Conservation (phyloP, 305 asterid species). For the Fraxinus angustifolia region DNA sequence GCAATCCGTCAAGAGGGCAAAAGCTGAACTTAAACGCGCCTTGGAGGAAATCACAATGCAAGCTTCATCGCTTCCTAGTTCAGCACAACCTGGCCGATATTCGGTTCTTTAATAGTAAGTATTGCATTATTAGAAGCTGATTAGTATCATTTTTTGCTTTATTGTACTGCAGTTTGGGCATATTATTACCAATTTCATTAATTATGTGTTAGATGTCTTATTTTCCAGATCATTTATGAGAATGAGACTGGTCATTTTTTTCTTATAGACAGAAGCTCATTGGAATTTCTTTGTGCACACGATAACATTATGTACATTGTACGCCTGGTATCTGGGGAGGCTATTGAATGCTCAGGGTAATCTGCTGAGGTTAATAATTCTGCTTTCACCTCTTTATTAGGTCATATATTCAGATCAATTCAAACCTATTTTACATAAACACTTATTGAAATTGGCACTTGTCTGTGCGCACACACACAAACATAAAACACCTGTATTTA, state of each 20-base stretch:
- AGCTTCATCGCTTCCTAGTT: constrained; percentile 81
- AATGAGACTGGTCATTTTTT: background rate
- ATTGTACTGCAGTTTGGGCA: constrained; percentile 19
- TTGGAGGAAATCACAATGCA: constrained; percentile 88
- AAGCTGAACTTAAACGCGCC: constrained; percentile 82
- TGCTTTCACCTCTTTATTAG: background rate
- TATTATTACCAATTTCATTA: constrained; percentile 8
- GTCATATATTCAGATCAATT: background rate
- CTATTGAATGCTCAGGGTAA: background rate
- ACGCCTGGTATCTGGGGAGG: background rate
- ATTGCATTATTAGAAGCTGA: background rate
- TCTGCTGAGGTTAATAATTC: background rate
- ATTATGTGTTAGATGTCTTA: constrained; percentile 5
- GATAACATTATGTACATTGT: background rate
- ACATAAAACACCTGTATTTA: background rate
- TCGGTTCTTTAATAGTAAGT: constrained; percentile 52
- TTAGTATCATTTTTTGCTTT: constrained; percentile 19
- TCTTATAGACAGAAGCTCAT: background rate
- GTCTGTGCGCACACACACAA: background rate
- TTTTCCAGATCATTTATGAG: constrained; percentile 3
- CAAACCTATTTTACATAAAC: background rate
- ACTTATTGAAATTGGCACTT: background rate
- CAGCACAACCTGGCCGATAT: constrained; percentile 88
- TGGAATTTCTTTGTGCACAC: constrained; percentile 7
- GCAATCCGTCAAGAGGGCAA: constrained; percentile 90